Base-by-base conservation (phyloP, 495 filamentous ascomycete species). In the Aspergillus nanangensis region DNA sequence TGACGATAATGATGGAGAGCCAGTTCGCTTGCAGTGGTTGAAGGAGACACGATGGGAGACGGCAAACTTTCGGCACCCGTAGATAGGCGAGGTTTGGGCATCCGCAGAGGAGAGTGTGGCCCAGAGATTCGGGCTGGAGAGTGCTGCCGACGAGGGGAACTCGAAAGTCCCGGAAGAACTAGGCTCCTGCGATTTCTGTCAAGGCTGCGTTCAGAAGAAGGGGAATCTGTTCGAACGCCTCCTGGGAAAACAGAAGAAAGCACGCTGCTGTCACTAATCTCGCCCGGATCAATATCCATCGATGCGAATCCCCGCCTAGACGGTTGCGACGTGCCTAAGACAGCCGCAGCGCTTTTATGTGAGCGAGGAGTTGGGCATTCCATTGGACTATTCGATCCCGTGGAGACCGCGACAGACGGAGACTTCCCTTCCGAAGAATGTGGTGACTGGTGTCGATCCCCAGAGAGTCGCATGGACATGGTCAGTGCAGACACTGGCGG, bases 311-410 rank as follows among this genome's bases (percentile, higher is more conserved):
- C 81, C 13, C 88, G 77, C 22, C 89, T 84, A 44, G 82, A 75
- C 17, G 62, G 78, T 56, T 69, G 79, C 31, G 80, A 77, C 22
- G 80, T 80, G n/a, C 79, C 76, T 2, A 84, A 58, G 17, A 87
- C 66, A 29, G 71, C 78, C 19, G 82, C 72, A 32, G 76, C 75
- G 44, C 87, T 88, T 27, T 81, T 81, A 50, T 93, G 83, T 3
- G 91, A 97, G 49, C 88, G 82, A 10, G 93, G 93, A 18, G 93
- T 98, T 17, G 87, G 87, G 41, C 86, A 90, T 69, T 94, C 91
- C 69, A 85, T 81, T 2, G 93, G 93, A 55, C 94, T 98, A 53
- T 80, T 94, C 2, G 94, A 94, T 47, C 88, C 78, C 0, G 79
- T 83, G 1, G 94, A 87, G 14, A 76, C 70, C 15, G 79, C 81